Percentiles rank a stretch among this genome's conserved stretches.
Conservation (phyloP, 208 protist species). For the Plasmodiophora brassicae region DNA sequence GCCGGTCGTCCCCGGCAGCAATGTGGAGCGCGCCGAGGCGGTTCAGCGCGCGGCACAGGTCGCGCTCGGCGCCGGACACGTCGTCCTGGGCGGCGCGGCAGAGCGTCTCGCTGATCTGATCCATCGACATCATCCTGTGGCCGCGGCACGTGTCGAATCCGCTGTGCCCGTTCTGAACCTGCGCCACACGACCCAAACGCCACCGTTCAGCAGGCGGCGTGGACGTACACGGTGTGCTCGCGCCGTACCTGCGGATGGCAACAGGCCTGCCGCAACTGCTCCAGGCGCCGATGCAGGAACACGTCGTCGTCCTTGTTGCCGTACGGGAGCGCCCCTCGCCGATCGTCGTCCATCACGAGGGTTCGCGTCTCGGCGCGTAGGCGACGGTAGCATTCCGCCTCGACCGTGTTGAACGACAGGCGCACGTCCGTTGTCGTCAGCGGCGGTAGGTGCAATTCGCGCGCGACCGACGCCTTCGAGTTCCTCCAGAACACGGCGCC, state of each 20-base stretch:
- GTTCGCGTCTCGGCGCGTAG: background rate
- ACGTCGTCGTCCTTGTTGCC: background rate
- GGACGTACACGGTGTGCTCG: background rate
- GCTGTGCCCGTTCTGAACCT: background rate
- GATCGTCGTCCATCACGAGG: background rate
- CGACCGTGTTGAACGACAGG: background rate
- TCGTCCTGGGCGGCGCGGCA: background rate
- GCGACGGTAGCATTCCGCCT: slow-evolving; percentile 19
- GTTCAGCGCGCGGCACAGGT: slow-evolving; percentile 16
- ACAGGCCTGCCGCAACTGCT: slow-evolving; percentile 26
- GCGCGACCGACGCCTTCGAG: background rate
- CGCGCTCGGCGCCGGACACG: background rate
- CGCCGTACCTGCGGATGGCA: slow-evolving; percentile 1
- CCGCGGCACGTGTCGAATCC: too few relatives aligned
- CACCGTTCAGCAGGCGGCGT: background rate
- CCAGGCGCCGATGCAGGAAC: background rate
- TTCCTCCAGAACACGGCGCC: background rate
- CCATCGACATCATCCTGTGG: background rate
- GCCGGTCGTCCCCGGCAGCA: background rate
- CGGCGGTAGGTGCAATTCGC: slow-evolving; percentile 18
- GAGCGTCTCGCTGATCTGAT: background rate
- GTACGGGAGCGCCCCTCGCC: background rate
- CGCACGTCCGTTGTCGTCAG: background rate
- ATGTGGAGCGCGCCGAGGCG: background rate
- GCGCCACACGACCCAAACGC: background rate